These are phyloP conservation scores for Cyphellophora attinorum DNA, from an alignment of 2,329 filamentous ascomycete genomes.

Conservation along the genomic window DNA sequence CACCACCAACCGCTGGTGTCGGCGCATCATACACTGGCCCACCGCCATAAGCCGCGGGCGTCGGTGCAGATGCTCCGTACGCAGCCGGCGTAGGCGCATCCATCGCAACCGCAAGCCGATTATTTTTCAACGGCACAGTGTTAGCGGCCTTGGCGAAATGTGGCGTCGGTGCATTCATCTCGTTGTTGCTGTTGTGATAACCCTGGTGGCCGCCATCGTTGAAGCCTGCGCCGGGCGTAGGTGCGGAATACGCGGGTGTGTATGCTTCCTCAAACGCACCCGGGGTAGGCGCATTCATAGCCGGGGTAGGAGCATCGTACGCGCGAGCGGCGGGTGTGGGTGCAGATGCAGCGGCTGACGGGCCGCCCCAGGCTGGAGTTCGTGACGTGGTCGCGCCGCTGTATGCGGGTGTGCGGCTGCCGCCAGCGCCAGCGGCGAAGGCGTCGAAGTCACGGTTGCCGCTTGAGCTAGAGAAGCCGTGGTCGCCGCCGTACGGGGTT, in stretches of 20 bases:
- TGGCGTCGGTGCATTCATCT: slow-evolving; percentile 40
- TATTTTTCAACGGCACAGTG: slow-evolving; percentile 12
- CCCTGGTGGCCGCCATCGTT: slow-evolving; percentile 23
- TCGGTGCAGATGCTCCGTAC: slow-evolving; percentile 38
- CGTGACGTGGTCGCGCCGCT: slow-evolving; percentile 46
- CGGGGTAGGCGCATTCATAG: slow-evolving; percentile 54
- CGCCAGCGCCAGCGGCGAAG: slow-evolving; percentile 52
- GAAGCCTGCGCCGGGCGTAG: slow-evolving; percentile 29
- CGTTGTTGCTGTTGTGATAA: too few relatives aligned
- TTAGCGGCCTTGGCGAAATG: slow-evolving; percentile 20
- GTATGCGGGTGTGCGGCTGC: slow-evolving; percentile 72
- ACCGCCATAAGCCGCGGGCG: slow-evolving; percentile 35
- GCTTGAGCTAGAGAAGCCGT: slow-evolving; percentile 46
- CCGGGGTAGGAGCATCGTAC: slow-evolving; percentile 68
- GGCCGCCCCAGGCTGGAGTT: slow-evolving; percentile 33
- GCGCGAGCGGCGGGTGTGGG: slow-evolving; percentile 27
- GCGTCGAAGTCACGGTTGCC: slow-evolving; percentile 61
- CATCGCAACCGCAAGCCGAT: slow-evolving; percentile 10
- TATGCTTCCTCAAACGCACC: slow-evolving; percentile 43
- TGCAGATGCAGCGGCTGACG: slow-evolving; percentile 17
- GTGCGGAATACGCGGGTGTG: slow-evolving; percentile 36
- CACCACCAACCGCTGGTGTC: slow-evolving; percentile 17
- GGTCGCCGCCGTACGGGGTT: slow-evolving; percentile 48
- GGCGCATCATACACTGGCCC: slow-evolving; percentile 41
- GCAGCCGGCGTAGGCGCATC: slow-evolving; percentile 20